phyloP scores from a whole-genome alignment of 257 asterid genomes.

The Lantana camara region DNA sequence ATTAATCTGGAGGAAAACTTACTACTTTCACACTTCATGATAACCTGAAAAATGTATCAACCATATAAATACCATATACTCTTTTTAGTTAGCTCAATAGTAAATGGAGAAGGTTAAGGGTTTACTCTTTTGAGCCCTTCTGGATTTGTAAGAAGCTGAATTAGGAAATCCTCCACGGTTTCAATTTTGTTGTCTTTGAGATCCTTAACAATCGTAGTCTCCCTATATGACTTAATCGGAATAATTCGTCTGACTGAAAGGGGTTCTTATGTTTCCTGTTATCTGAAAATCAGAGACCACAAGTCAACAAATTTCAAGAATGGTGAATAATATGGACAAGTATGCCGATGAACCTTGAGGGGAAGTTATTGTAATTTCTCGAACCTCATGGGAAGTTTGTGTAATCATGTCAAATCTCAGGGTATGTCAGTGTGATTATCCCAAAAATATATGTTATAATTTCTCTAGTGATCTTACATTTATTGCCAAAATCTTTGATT shows the following conservation, averaged over 20 bases:
- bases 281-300: slow-evolving; percentile 54
- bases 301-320: too few relatives aligned
- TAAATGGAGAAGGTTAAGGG: background rate
- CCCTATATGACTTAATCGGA: slow-evolving; percentile 36
- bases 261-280: slow-evolving; percentile 46
- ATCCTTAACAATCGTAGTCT: slow-evolving; percentile 25
- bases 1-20: too few relatives aligned
- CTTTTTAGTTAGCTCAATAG: background rate
- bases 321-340: too few relatives aligned
- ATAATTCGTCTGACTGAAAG: slow-evolving; percentile 46
- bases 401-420: too few relatives aligned
- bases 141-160: slow-evolving; percentile 40
- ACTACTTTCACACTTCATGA: too few relatives aligned
- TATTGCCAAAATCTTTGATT: slow-evolving; percentile 38
- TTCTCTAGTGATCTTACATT: slow-evolving; percentile 32
- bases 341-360: too few relatives aligned
- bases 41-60: too few relatives aligned
- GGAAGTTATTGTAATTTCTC: too few relatives aligned
- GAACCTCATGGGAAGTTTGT: too few relatives aligned
- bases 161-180: slow-evolving; percentile 57
- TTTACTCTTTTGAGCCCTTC: slow-evolving; percentile 50
- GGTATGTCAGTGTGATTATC: too few relatives aligned
- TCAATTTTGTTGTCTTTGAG: slow-evolving; percentile 28
- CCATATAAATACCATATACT: too few relatives aligned
- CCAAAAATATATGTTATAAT: too few relatives aligned